These are phyloP conservation scores for Pseudopithomyces maydicus DNA, from an alignment of 2,329 filamentous ascomycete species.

Conservation along the genomic window DNA sequence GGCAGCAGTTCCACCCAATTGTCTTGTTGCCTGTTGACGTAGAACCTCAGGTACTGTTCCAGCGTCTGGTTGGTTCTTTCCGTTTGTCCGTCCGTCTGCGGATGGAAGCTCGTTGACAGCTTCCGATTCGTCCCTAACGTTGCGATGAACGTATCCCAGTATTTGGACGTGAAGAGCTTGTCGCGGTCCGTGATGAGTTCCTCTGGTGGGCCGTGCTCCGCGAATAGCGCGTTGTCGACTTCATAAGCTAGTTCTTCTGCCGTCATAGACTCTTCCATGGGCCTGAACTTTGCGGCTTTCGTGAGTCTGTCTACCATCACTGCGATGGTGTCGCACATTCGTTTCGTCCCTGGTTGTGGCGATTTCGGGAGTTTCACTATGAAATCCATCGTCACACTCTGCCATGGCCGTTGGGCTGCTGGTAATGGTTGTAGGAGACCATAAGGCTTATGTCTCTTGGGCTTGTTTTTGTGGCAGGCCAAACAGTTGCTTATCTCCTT, in stretches of 20 bases:
- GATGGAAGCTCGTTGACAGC: neutral
- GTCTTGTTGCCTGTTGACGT: constrained; percentile 2
- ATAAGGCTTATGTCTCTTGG: neutral
- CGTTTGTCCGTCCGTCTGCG: neutral
- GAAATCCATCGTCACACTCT: neutral
- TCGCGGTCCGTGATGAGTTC: neutral
- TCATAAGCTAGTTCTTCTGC: neutral
- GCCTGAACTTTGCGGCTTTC: neutral
- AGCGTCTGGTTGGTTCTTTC: neutral
- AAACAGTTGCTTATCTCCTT: neutral
- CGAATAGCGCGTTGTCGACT: neutral
- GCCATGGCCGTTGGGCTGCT: neutral
- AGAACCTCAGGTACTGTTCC: neutral
- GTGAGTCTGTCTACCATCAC: neutral
- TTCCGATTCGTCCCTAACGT: neutral
- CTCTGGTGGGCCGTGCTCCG: neutral
- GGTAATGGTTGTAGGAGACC: neutral
- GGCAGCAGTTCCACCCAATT: neutral
- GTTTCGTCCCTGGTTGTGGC: neutral
- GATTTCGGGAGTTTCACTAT: neutral
- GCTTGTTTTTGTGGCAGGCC: neutral
- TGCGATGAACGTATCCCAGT: neutral
- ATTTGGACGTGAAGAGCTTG: constrained; percentile 1
- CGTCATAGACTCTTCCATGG: neutral
- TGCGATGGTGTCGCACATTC: neutral